Base-by-base conservation (phyloP, 2,329 filamentous ascomycete species). In the Xylaria sp. region DNA sequence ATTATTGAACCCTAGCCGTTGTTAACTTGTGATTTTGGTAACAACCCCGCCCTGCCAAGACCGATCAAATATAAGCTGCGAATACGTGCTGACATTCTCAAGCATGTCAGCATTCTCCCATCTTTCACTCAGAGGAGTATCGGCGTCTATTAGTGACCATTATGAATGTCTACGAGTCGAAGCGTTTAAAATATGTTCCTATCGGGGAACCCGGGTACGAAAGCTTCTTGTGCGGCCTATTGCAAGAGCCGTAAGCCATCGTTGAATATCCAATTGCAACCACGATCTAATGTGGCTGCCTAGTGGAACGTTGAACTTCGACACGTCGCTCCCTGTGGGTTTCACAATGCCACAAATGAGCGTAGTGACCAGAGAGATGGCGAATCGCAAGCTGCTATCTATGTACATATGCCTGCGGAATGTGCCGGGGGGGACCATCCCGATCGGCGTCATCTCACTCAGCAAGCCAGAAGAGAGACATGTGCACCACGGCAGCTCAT, bases 371-470 rank as follows among this genome's bases (percentile, higher is more conserved):
- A 49, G 46, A 8, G 3, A 2, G 1, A n/a, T 65, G 21, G 41
- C 29, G 1, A 33, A 47, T 2, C 53, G 52, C 48, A 56, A 54
- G 25, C 54, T 66, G 10, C 5, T 63, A 5, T 21, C n/a, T 17
- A 66, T 66, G 63, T 63, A 58, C 54, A 46, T 66, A 15, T 59
- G 60, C 37, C 27, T 48, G 17, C 55, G 48, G 17, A 15, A 46
- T 4, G 25, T 5, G 15, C 27, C 31, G 15, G 13, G 19, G 41
- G 29, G 46, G n/a, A 17, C 52, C 11, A 19, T 19, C 3, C 54
- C 58, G 8, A 53, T 66, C 40, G 63, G 63, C 11, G 13, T 58
- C 3, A 10, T 66, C 31, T 41, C 54, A 10, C 21, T 64, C 13
- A 58, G 38, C 37, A 52, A 46, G 27, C 48, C 63, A 4, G 43